Conservation (phyloP, 805 yeast genomes). For the Ascoidea tarda region DNA sequence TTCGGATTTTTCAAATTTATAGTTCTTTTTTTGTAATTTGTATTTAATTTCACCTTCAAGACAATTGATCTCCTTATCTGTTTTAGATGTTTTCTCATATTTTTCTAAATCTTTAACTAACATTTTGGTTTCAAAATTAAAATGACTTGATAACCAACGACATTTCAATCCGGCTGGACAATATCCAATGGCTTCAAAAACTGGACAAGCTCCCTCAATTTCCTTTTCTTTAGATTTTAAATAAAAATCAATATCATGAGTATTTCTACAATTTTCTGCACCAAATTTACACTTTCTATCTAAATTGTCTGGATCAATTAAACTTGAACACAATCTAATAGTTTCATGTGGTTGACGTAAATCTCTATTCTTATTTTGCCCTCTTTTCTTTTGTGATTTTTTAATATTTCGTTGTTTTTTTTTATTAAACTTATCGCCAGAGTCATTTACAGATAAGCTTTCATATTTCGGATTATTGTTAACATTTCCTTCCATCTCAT, state of each 20-base stretch:
- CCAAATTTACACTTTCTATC: constrained; percentile 44
- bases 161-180: constrained; percentile 92
- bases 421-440: constrained; percentile 27
- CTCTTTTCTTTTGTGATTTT: constrained; percentile 39
- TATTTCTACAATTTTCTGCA: constrained; percentile 54
- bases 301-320: constrained; percentile 36
- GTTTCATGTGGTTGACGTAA: constrained; percentile 53
- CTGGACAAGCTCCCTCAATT: constrained; percentile 73
- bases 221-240: constrained; percentile 56
- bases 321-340: constrained; percentile 49
- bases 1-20: constrained; percentile 43
- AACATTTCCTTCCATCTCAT: constrained; percentile 27
- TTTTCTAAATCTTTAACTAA: constrained; percentile 29
- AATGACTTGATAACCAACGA: constrained; percentile 76
- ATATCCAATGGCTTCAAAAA: constrained; percentile 63
- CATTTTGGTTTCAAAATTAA: constrained; percentile 27
- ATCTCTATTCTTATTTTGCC: constrained; percentile 78
- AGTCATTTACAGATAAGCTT: constrained; percentile 19
- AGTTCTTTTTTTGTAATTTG: constrained; percentile 28
- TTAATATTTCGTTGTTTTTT: constrained; percentile 24
- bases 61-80: constrained; percentile 50
- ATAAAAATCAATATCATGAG: constrained; percentile 62
- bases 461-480: constrained; percentile 18
- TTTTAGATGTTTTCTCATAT: constrained; percentile 19
- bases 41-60: constrained; percentile 32